Evolutionary conservation across 2,329 filamentous ascomycete species (phyloP).

Genomic region (Diatrype stigma): DNA sequence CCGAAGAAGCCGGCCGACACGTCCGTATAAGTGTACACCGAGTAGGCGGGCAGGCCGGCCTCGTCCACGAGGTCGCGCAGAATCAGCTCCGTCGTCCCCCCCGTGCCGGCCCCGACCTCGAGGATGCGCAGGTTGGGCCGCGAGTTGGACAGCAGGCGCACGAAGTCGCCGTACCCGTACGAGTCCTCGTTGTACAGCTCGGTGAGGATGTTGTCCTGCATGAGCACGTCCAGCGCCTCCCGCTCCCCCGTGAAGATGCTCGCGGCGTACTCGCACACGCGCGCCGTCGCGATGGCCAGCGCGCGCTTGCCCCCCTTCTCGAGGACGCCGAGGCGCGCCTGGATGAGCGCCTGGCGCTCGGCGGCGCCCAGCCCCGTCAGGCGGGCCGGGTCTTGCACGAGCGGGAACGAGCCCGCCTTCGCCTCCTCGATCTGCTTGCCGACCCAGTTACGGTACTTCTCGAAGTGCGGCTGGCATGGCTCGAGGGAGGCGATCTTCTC

Average conservation of each 20-base stretch:
- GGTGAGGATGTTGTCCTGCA: conserved; percentile 25
- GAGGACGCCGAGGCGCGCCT: conserved; percentile 12
- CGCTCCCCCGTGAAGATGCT: conserved; percentile 18
- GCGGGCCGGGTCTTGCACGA: conserved; percentile 7
- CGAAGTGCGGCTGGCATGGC: conserved; percentile 21
- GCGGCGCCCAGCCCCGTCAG: conserved; percentile 3
- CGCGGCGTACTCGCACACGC: conserved; percentile 16
- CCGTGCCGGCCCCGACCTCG: conserved; percentile 25
- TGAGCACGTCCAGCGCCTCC: conserved; percentile 27
- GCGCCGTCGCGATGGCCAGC: conserved; percentile 11
- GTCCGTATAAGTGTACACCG: conserved; percentile 22
- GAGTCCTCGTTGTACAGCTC: conserved; percentile 23
- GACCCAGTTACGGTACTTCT: conserved; percentile 26
- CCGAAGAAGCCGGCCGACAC: conserved; percentile 25
- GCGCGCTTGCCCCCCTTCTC: conserved; percentile 12
- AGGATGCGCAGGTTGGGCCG: conserved; percentile 13
- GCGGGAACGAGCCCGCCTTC: conserved; percentile 9
- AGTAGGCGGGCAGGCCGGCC: conserved; percentile 15
- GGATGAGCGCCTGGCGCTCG: conserved; percentile 7
- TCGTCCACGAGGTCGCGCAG: conserved; percentile 16
- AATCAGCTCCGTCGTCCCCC: conserved; percentile 21
- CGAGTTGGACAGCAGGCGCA: conserved; percentile 12
- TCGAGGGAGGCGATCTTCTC: conserved; percentile 12
- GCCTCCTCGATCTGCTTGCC: conserved; percentile 12
- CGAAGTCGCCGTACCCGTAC: conserved; percentile 17